phyloP scores from a whole-genome alignment of 2,329 filamentous ascomycete genomes.

The Dactylonectria estremocensis region DNA sequence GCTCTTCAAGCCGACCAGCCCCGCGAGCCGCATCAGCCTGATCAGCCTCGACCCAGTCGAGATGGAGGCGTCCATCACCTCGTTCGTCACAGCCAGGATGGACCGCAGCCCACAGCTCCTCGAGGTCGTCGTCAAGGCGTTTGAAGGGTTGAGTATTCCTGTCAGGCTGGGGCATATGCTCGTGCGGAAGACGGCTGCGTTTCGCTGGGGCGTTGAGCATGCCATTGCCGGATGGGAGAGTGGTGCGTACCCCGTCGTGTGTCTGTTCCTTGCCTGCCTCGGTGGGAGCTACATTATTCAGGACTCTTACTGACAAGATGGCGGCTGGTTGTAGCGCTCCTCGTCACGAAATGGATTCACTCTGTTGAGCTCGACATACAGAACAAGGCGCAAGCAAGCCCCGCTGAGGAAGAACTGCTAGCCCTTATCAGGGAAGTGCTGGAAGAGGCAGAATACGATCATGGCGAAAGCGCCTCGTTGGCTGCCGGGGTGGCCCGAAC shows the following conservation, averaged over 20 bases:
- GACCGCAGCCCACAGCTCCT: conserved; percentile 18
- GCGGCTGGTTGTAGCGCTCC: conserved; percentile 15
- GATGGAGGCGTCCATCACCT: conserved; percentile 11
- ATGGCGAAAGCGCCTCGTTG: too few species aligned
- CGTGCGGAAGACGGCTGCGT: conserved; percentile 35
- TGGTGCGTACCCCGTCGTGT: conserved; percentile 11
- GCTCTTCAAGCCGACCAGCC: conserved; percentile 11
- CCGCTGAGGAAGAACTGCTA: neutral
- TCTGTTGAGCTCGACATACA: conserved; percentile 16
- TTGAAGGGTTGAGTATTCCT: conserved; percentile 26
- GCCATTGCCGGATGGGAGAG: conserved; percentile 35
- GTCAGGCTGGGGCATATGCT: conserved; percentile 32
- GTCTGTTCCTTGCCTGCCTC: too few species aligned
- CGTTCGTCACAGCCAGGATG: conserved; percentile 18
- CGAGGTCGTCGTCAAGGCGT: conserved; percentile 16
- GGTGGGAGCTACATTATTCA: too few species aligned
- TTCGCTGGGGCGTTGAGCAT: conserved; percentile 35
- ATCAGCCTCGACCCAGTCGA: conserved; percentile 5
- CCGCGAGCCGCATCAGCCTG: conserved; percentile 3
- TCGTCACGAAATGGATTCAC: conserved; percentile 35
- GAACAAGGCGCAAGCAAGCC: too few species aligned
- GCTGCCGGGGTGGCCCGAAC: too few species aligned
- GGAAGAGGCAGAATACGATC: too few species aligned
- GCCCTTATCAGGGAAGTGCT: too few species aligned
- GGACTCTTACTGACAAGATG: neutral